Conservation (phyloP, 495 filamentous ascomycete species). For the Hypoxylon rickii region DNA sequence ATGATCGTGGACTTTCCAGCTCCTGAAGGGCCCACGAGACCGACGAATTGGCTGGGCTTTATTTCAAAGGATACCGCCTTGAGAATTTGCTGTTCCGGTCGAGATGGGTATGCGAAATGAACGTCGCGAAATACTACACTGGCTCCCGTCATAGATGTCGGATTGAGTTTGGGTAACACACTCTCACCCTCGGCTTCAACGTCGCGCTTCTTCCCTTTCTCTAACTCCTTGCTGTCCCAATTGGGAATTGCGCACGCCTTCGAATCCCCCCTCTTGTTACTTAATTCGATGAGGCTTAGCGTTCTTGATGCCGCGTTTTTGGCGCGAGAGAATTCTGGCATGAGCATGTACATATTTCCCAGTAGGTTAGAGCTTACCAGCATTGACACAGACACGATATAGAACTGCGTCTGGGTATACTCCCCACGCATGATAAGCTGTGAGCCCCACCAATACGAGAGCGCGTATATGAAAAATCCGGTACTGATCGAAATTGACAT, state of each 20-base stretch:
- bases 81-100: conserved; percentile 55
- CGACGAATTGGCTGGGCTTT: conserved; percentile 57
- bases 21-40: conserved; percentile 63
- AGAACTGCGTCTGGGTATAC: conserved; percentile 62
- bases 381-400: conserved; percentile 64
- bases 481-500: conserved; percentile 51
- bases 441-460: conserved; percentile 69
- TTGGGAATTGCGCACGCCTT: conserved; percentile 2
- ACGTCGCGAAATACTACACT: conserved; percentile 60
- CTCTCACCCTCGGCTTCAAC: conserved; percentile 46
- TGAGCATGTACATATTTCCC: conserved; percentile 65
- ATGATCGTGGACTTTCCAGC: conserved; percentile 61
- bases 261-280: conserved; percentile 15
- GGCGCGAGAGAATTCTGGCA: conserved; percentile 61
- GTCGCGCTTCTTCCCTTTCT: conserved; percentile 6
- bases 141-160: background rate
- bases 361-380: conserved; percentile 61
- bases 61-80: conserved; percentile 59
- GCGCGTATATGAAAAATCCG: conserved; percentile 37
- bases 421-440: conserved; percentile 56
- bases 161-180: conserved; percentile 22
- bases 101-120: conserved; percentile 63
- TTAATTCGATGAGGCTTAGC: conserved; percentile 46
- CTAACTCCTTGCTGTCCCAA: background rate
- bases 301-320: conserved; percentile 50